A percentile compares a stretch with the other conserved stretches of the same genome.
Conservation (phyloP, 352 stramenopile species). For the Globisporangium polare region DNA sequence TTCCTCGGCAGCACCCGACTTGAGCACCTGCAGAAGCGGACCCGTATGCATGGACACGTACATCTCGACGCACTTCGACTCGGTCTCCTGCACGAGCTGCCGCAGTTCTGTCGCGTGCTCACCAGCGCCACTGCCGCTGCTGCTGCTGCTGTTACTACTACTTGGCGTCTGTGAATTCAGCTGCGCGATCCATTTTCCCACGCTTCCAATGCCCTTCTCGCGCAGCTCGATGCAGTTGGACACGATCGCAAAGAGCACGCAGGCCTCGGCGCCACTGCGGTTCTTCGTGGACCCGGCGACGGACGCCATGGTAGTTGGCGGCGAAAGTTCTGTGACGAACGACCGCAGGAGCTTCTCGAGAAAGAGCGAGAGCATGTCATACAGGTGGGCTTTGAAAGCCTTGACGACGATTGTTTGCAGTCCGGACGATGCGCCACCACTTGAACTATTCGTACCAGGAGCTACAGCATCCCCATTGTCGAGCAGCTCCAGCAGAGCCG, state of each 20-base stretch:
- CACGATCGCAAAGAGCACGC: slow-evolving; percentile 62
- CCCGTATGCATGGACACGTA: slow-evolving; percentile 54
- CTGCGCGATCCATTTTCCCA: slow-evolving; percentile 45
- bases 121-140: slow-evolving; percentile 2
- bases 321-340: slow-evolving; percentile 37
- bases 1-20: slow-evolving; percentile 45
- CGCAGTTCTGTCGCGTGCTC: slow-evolving; percentile 21
- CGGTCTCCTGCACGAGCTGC: slow-evolving; percentile 40
- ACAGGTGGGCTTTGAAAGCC: slow-evolving; percentile 40
- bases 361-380: slow-evolving; percentile 46
- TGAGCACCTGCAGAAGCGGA: slow-evolving; percentile 45
- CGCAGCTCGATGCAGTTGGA: slow-evolving; percentile 73
- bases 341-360: slow-evolving; percentile 40
- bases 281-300: slow-evolving; percentile 19
- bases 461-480: slow-evolving; percentile 16
- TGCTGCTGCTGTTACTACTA: too few species aligned
- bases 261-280: slow-evolving; percentile 35
- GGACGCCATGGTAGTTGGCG: slow-evolving; percentile 31
- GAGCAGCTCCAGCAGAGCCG: slow-evolving; percentile 44
- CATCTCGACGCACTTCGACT: slow-evolving; percentile 54
- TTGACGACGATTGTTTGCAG: slow-evolving; percentile 27
- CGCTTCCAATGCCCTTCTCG: slow-evolving; percentile 38
- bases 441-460: slow-evolving; percentile 6
- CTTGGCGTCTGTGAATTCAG: slow-evolving; percentile 21
- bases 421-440: not conserved